Evolutionary conservation across 352 stramenopile species (phyloP).

Genomic region (Phytophthora uliginosa): DNA sequence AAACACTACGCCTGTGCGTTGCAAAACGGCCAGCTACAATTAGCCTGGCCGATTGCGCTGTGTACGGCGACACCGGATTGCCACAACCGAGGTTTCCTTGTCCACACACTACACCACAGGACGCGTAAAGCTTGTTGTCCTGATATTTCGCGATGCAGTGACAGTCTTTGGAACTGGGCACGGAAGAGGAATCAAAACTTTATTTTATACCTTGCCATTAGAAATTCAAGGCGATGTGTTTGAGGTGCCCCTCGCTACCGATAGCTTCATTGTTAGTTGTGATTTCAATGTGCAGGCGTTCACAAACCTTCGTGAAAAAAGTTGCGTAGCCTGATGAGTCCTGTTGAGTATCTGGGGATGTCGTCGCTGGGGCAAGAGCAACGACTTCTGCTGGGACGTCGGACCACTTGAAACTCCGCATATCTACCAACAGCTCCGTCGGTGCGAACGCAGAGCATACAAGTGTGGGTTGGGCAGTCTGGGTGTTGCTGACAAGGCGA

Average conservation of each 20-base stretch:
- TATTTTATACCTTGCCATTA: neutral
- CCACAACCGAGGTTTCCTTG: neutral
- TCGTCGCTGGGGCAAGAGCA: neutral
- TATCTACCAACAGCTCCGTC: conserved; percentile 19
- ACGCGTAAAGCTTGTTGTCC: no score
- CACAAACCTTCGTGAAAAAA: conserved; percentile 26
- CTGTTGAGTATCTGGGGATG: neutral
- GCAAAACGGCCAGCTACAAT: conserved; percentile 29
- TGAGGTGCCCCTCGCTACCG: neutral
- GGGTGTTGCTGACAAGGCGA: conserved; percentile 9
- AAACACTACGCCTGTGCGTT: conserved; percentile 10
- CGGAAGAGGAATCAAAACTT: conserved; percentile 18
- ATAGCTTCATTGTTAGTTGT: neutral
- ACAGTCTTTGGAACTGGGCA: neutral
- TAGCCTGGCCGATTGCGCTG: conserved; percentile 11
- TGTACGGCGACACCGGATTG: conserved; percentile 15
- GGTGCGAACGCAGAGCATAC: conserved; percentile 43
- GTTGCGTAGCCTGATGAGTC: neutral
- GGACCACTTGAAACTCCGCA: conserved; percentile 9
- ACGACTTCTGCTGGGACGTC: conserved; percentile 29
- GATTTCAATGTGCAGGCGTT: conserved; percentile 17
- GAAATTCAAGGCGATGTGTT: conserved; percentile 17
- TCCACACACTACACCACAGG: neutral
- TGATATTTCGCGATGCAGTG: neutral
- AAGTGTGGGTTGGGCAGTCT: conserved; percentile 8